phyloP scores from a whole-genome alignment of 2,329 filamentous ascomycete species.

The Verticillium isaacii region DNA sequence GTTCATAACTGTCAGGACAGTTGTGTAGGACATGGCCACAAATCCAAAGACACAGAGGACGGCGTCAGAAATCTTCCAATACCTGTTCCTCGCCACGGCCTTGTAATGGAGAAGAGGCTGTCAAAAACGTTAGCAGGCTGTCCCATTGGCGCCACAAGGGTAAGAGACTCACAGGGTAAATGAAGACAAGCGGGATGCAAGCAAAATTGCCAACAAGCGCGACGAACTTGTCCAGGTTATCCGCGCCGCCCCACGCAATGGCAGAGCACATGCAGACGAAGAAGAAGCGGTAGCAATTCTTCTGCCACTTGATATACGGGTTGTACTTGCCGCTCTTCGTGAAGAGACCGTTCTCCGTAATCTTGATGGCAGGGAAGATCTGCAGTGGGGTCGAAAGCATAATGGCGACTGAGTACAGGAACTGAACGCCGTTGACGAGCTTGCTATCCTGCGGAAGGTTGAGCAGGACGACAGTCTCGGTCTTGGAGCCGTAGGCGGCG shows the following conservation, averaged over 20 bases:
- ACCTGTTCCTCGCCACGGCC: conserved; percentile 65
- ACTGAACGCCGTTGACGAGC: conserved; percentile 91
- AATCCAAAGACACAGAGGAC: conserved; percentile 76
- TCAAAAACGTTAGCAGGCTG: conserved; percentile 24
- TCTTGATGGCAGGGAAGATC: conserved; percentile 96
- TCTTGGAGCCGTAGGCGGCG: conserved; percentile 90
- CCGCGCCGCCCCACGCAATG: conserved; percentile 88
- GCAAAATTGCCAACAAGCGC: conserved; percentile 69
- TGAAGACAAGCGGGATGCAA: conserved; percentile 73
- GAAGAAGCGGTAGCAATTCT: conserved; percentile 94
- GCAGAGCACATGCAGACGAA: conserved; percentile 81
- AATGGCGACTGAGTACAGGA: conserved; percentile 97
- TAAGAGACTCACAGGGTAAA: conserved; percentile 77
- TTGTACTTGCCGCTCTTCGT: conserved; percentile 96
- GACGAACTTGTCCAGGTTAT: conserved; percentile 81
- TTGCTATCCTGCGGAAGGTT: conserved; percentile 96
- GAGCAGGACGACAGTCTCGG: conserved; percentile 92
- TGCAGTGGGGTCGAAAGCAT: conserved; percentile 91
- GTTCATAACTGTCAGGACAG: conserved; percentile 76
- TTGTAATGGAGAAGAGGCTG: conserved; percentile 87
- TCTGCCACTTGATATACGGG: conserved; percentile 98
- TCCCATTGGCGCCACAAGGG: conserved; percentile 6
- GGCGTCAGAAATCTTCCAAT: conserved; percentile 70
- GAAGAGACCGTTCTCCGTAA: conserved; percentile 91
- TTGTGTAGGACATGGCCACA: conserved; percentile 89